phyloP scores from a whole-genome alignment of 768 basidiomycete genomes.

The Pleurotus eryngii region DNA sequence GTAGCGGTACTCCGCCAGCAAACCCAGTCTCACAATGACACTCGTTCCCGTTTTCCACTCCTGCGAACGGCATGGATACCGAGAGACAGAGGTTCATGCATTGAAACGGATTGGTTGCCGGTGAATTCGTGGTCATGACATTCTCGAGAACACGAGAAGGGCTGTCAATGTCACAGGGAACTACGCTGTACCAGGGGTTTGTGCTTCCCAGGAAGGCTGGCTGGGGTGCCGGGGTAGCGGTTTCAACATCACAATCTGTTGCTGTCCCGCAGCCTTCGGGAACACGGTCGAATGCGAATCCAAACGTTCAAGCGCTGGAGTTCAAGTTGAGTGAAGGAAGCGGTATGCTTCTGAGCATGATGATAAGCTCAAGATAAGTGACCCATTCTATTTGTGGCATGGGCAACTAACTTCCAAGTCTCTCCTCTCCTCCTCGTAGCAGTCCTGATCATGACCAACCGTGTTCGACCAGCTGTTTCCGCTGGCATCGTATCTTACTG shows the following conservation, averaged over 20 bases:
- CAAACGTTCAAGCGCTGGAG: no score
- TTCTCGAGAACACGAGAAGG: constrained; percentile 7
- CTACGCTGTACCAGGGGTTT: background rate
- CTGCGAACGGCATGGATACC: constrained; percentile 1
- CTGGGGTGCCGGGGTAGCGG: background rate
- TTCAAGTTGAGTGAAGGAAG: no score
- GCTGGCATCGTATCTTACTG: no score
- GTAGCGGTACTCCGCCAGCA: constrained; percentile 9
- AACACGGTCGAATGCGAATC: no score
- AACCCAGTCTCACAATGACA: constrained; percentile 11
- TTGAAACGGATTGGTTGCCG: constrained; percentile 4
- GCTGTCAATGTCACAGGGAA: constrained; percentile 10
- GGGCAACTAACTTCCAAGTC: no score
- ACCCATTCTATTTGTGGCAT: no score
- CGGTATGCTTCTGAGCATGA: no score
- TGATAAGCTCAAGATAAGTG: no score
- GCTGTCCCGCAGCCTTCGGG: background rate
- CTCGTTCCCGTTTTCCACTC: constrained; percentile 8
- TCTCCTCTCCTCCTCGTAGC: no score
- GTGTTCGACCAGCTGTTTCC: no score
- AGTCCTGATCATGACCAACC: no score
- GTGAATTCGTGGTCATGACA: constrained; percentile 5
- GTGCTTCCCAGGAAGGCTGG: background rate
- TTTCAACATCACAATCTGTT: constrained; percentile 3
- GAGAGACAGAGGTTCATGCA: constrained; percentile 10